A percentile compares a stretch with the other conserved stretches of the same genome.
Evolutionary conservation across 2,329 filamentous ascomycete species (phyloP).

Genomic region (Cylindrodendrum hubeiense): DNA sequence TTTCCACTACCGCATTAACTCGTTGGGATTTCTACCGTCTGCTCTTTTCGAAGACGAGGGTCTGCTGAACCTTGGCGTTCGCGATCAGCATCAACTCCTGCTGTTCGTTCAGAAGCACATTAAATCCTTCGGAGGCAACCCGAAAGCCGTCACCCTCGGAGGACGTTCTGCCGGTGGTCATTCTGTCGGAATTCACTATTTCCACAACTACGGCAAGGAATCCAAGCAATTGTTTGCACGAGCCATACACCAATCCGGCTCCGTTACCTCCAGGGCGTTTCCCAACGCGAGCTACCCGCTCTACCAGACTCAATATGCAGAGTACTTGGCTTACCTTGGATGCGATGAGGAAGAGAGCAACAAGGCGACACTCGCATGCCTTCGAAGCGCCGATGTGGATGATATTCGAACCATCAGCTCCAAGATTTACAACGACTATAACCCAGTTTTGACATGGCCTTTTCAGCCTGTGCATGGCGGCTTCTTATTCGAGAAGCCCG

Average conservation of each 20-base stretch:
- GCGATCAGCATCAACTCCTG: constrained; percentile 65
- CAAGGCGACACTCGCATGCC: constrained; percentile 51
- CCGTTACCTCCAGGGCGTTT: constrained; percentile 52
- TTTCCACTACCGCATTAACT: constrained; percentile 57
- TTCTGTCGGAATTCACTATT: constrained; percentile 54
- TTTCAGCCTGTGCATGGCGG: constrained; percentile 62
- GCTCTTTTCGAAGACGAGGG: constrained; percentile 50
- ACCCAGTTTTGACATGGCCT: constrained; percentile 59
- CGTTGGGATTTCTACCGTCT: constrained; percentile 59
- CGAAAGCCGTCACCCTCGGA: constrained; percentile 63
- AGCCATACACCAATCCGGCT: constrained; percentile 53
- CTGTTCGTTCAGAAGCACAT: constrained; percentile 68
- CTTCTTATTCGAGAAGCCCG: constrained; percentile 59
- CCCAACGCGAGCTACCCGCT: constrained; percentile 50
- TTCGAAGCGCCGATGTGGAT: constrained; percentile 51
- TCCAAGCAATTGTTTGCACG: constrained; percentile 48
- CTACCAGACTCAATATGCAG: constrained; percentile 48
- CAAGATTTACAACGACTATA: constrained; percentile 52
- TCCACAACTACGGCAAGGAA: constrained; percentile 51
- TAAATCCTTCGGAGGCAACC: constrained; percentile 65
- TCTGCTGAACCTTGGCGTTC: constrained; percentile 64
- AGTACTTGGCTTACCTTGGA: constrained; percentile 44
- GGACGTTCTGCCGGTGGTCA: constrained; percentile 66
- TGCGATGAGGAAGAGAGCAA: constrained; percentile 45
- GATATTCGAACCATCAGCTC: constrained; percentile 54